A percentile compares a stretch with the other conserved stretches of the same genome.
phyloP scores from a whole-genome alignment of 305 asterid genomes.

The Fraxinus latifolia region DNA sequence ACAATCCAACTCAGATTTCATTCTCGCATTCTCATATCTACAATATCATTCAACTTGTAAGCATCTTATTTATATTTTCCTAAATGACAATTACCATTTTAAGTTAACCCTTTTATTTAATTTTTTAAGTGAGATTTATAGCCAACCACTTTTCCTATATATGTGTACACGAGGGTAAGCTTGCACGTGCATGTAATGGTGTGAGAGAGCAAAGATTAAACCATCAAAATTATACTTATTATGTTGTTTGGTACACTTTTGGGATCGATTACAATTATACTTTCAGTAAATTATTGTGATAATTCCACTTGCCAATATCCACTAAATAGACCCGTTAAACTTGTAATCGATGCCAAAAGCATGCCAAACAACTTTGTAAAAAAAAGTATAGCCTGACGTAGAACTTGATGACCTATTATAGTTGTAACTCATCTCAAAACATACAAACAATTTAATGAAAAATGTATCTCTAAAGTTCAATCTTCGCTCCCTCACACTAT shows the following conservation, averaged over 20 bases:
- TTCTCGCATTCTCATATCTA: neutral
- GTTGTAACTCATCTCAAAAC: neutral
- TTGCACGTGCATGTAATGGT: neutral
- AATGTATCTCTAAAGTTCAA: neutral
- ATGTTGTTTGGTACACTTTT: neutral
- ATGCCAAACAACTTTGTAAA: neutral
- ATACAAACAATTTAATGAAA: neutral
- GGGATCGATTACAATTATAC: neutral
- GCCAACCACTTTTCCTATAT: neutral
- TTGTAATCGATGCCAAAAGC: neutral
- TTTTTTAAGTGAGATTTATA: neutral
- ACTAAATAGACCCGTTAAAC: neutral
- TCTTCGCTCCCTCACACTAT: neutral
- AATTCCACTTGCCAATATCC: neutral
- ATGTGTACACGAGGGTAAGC: neutral
- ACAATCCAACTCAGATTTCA: slow-evolving; percentile 14
- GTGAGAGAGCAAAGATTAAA: neutral
- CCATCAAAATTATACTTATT: neutral
- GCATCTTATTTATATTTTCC: neutral
- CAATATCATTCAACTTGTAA: neutral
- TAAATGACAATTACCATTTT: neutral
- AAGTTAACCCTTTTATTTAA: neutral
- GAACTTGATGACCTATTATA: neutral
- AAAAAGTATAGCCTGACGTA: neutral
- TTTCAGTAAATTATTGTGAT: neutral